Percentiles rank a stretch among this genome's conserved stretches.
phyloP scores from a whole-genome alignment of 2,329 filamentous ascomycete genomes.

The Cryphonectria parasitica region DNA sequence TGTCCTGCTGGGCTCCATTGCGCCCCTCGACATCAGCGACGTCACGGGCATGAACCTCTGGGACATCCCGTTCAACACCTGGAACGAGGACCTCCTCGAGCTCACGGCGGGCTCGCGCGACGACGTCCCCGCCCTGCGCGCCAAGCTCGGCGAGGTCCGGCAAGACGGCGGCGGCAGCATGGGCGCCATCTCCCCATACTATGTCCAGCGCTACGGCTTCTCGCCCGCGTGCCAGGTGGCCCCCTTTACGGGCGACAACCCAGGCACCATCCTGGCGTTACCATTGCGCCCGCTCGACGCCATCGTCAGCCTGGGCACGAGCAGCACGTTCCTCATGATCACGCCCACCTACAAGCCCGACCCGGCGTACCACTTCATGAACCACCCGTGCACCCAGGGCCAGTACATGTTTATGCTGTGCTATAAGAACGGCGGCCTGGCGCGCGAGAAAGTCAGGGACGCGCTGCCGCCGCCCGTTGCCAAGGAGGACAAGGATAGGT shows the following conservation, averaged over 20 bases:
- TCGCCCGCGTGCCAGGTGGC: constrained; percentile 72
- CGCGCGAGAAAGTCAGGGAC: constrained; percentile 87
- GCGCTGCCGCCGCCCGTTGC: constrained; percentile 66
- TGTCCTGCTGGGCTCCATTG: constrained; percentile 80
- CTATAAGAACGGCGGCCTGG: constrained; percentile 97
- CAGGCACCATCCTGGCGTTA: constrained; percentile 88
- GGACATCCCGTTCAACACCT: constrained; percentile 77
- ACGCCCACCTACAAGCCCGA: constrained; percentile 90
- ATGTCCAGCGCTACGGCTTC: constrained; percentile 79
- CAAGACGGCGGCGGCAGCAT: constrained; percentile 80
- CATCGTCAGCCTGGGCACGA: constrained; percentile 93
- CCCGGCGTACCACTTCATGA: constrained; percentile 95
- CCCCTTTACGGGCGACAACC: constrained; percentile 95
- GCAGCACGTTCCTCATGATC: constrained; percentile 96
- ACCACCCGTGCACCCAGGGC: constrained; percentile 87
- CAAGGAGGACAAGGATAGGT: constrained; percentile 57
- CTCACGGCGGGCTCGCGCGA: constrained; percentile 69
- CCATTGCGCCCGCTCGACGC: constrained; percentile 87
- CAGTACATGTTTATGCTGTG: constrained; percentile 99
- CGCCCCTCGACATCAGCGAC: constrained; percentile 91
- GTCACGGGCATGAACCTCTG: constrained; percentile 97
- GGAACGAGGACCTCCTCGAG: constrained; percentile 74
- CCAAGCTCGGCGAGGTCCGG: constrained; percentile 80
- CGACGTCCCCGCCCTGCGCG: constrained; percentile 64
- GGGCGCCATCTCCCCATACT: constrained; percentile 78